Percentiles rank a stretch among this genome's conserved stretches.
These are phyloP conservation scores for Pythium sukuiense DNA, from an alignment of 352 stramenopile species.

Conservation along the genomic window DNA sequence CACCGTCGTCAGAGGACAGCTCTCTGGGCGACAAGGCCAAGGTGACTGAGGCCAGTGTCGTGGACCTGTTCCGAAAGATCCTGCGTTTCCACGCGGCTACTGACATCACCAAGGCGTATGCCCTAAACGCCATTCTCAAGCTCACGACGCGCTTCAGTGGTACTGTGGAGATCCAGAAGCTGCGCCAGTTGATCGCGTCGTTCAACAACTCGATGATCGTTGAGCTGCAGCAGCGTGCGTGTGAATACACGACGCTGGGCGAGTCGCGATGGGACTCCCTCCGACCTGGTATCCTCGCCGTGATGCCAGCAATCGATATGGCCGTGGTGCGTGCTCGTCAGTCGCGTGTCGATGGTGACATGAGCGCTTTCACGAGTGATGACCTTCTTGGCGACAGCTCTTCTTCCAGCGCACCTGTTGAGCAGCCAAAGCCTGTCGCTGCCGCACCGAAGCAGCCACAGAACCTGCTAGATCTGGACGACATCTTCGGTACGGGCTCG, in stretches of 20 bases:
- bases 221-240: constrained; percentile 96
- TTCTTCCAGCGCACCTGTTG: constrained; percentile 7
- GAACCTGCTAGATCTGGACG: constrained; percentile 62
- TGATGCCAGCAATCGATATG: constrained; percentile 95
- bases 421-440: constrained; percentile 14
- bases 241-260: constrained; percentile 94
- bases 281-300: constrained; percentile 87
- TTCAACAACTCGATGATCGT: constrained; percentile 92
- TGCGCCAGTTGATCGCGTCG: constrained; percentile 88
- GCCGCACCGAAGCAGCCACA: constrained; percentile 15
- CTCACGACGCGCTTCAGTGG: constrained; percentile 91
- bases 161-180: constrained; percentile 60
- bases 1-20: constrained; percentile 52
- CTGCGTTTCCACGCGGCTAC: constrained; percentile 81
- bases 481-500: constrained; percentile 3
- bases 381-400: constrained; percentile 84
- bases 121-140: constrained; percentile 93
- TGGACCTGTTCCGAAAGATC: constrained; percentile 80
- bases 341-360: constrained; percentile 33
- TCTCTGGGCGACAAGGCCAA: constrained; percentile 61
- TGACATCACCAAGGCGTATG: constrained; percentile 80
- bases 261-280: constrained; percentile 68
- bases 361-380: constrained; percentile 25
- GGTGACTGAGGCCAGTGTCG: constrained; percentile 65
- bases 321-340: constrained; percentile 75